These are phyloP conservation scores for Neotropicomus parvogracilis DNA, from an alignment of 1,284 basidiomycete species.

Conservation along the genomic window DNA sequence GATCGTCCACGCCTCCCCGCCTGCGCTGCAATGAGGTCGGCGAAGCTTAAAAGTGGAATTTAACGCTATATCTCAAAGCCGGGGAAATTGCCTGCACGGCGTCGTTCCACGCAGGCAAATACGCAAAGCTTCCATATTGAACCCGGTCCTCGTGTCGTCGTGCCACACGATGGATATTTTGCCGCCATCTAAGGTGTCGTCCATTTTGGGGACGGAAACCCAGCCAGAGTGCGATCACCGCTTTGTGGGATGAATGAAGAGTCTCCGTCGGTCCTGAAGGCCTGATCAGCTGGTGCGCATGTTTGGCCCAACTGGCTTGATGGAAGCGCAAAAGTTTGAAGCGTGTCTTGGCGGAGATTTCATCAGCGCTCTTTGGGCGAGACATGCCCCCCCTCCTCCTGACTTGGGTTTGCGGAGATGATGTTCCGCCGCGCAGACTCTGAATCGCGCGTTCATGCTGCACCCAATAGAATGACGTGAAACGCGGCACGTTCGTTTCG, in stretches of 20 bases:
- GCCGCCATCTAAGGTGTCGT: neutral
- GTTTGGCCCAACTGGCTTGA: neutral
- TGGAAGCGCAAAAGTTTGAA: neutral
- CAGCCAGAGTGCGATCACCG: neutral
- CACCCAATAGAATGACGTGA: neutral
- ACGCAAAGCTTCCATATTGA: constrained; percentile 3
- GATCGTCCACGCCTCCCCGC: constrained; percentile 12
- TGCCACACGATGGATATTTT: neutral
- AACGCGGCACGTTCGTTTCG: neutral
- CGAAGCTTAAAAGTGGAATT: constrained; percentile 6
- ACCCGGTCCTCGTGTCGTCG: constrained; percentile 4
- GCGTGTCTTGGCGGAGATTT: neutral
- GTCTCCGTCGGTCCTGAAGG: too few relatives aligned
- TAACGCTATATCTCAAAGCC: constrained; percentile 9
- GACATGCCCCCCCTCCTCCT: neutral
- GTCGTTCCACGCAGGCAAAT: constrained; percentile 3
- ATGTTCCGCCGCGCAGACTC: neutral
- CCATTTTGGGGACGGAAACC: neutral
- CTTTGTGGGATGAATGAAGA: neutral
- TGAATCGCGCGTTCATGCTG: too few relatives aligned
- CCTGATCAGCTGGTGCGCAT: constrained; percentile 8
- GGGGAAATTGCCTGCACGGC: neutral
- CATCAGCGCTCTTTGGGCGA: neutral
- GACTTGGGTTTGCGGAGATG: neutral
- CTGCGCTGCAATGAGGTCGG: constrained; percentile 4